Percentiles rank a stretch among this genome's conserved stretches.
Evolutionary conservation across 2,329 filamentous ascomycete genomes (phyloP).

Genomic region (Verticillium dahliae): DNA sequence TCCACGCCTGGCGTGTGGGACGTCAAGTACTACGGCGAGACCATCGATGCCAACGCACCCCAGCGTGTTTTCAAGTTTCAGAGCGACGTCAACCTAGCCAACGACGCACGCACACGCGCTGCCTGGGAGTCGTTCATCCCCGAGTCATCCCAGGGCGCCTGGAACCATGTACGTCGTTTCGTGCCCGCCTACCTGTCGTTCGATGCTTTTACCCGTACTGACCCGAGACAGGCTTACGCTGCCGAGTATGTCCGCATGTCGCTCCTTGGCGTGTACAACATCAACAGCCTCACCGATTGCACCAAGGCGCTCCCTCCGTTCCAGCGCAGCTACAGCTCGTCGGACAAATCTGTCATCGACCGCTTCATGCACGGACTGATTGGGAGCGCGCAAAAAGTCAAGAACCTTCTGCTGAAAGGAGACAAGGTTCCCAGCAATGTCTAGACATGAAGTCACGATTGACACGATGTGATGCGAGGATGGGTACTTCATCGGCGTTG

Average conservation of each 20-base stretch:
- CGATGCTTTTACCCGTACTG: neutral
- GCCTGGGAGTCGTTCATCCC: conserved; percentile 31
- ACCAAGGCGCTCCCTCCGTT: conserved; percentile 39
- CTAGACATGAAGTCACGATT: neutral
- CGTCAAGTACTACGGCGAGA: conserved; percentile 40
- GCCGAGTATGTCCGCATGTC: conserved; percentile 47
- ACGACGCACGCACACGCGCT: conserved; percentile 24
- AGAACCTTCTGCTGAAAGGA: conserved; percentile 5
- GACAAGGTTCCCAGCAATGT: conserved; percentile 8
- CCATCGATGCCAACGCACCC: conserved; percentile 21
- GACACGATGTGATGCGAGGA: too few relatives aligned
- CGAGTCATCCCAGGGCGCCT: conserved; percentile 24
- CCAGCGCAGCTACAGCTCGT: conserved; percentile 6
- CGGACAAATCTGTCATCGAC: conserved; percentile 5
- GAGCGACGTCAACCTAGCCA: conserved; percentile 32
- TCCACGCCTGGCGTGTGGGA: conserved; percentile 48
- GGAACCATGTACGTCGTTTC: conserved; percentile 29
- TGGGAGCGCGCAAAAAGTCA: conserved; percentile 1
- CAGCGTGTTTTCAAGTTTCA: conserved; percentile 32
- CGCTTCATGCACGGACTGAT: conserved; percentile 4
- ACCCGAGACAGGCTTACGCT: conserved; percentile 34
- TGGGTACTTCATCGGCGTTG: too few relatives aligned
- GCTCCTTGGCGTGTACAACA: conserved; percentile 49
- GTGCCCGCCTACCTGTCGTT: too few relatives aligned
- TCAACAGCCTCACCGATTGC: conserved; percentile 49